Base-by-base conservation (phyloP, 179 eudicot genomes). In the Heliamphora pulchella region DNA sequence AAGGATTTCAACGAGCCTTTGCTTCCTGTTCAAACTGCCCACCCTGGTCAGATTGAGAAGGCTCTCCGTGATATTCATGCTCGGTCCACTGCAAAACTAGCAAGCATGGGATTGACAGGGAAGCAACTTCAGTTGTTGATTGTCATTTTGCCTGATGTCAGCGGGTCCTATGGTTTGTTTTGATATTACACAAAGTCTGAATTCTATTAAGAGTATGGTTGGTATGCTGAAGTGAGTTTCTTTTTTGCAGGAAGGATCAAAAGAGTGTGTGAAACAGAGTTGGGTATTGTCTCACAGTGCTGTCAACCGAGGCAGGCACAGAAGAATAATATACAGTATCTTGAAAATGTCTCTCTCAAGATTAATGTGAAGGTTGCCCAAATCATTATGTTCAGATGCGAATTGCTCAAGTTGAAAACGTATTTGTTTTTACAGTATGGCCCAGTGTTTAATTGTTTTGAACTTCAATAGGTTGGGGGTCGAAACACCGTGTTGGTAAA, bases 261-360 rank as follows among this genome's bases (percentile, higher is more conserved):
- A 31, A 79, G 88, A 22, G 74, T 91, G 3, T 94, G 98, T 78
- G 98, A 94, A 76, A 94, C 97, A 0, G 91, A 91, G 80, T 74
- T 94, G 82, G 97, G 96, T 53, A 86, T 94, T 22, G 86, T 93
- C 10, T 86, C 98, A 3, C 98, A 96, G 57, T 96, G 99, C 41
- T 88, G 95, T 79, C 93, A 86, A 70, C 96, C 98, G 2, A 81
- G 20, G 71, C 78, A 90, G 0, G 90, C 80, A 0, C 0, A 41
- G 2, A 89, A 82, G 53, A 20, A 18, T 17, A 82, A 53, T 8
- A 86, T 80, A n/a, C 98, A 91, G 79, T 95, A 91, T 85, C 84
- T 93, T 63, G 98, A 95, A 76, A 95, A 93, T 66, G 87, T 95
- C 1, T 76, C 97, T 1, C 75, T 93, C 62, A 95, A 95, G 81